A percentile compares a stretch with the other conserved stretches of the same genome.
phyloP scores from a whole-genome alignment of 2,329 filamentous ascomycete genomes.

The Epichloe hybrida region DNA sequence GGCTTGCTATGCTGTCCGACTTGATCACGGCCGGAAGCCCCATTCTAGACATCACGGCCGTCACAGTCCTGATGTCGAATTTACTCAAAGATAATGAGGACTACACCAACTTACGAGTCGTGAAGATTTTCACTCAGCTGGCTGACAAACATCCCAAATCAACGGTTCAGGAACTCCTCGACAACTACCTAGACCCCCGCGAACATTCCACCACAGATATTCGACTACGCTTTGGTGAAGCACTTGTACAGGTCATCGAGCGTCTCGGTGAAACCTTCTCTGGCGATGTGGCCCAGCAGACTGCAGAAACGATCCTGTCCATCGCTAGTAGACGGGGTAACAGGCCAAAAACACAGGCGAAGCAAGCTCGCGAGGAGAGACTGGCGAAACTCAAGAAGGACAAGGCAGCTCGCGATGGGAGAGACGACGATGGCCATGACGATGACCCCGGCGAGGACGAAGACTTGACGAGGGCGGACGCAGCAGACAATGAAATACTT shows the following conservation, averaged over 20 bases:
- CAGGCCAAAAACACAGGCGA: slow-evolving; percentile 44
- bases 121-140: slow-evolving; percentile 50
- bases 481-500: slow-evolving; percentile 34
- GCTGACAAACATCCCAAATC: slow-evolving; percentile 48
- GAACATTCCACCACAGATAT: slow-evolving; percentile 48
- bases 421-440: slow-evolving; percentile 30
- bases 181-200: slow-evolving; percentile 51
- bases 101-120: slow-evolving; percentile 56
- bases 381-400: slow-evolving; percentile 32
- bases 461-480: slow-evolving; percentile 29
- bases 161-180: slow-evolving; percentile 47
- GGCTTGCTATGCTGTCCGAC: slow-evolving; percentile 43
- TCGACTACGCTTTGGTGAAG: slow-evolving; percentile 56
- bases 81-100: slow-evolving; percentile 54
- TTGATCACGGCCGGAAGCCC: slow-evolving; percentile 43
- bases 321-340: slow-evolving; percentile 50
- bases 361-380: slow-evolving; percentile 38
- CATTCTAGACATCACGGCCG: slow-evolving; percentile 51
- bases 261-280: slow-evolving; percentile 42
- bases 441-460: slow-evolving; percentile 24
- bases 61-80: slow-evolving; percentile 49
- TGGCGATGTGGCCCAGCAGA: slow-evolving; percentile 35
- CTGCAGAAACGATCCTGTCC: slow-evolving; percentile 46
- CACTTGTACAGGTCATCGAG: slow-evolving; percentile 50
- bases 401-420: slow-evolving; percentile 19